These are phyloP conservation scores for Neurospora sp. DNA, from an alignment of 495 filamentous ascomycete genomes.

Conservation along the genomic window DNA sequence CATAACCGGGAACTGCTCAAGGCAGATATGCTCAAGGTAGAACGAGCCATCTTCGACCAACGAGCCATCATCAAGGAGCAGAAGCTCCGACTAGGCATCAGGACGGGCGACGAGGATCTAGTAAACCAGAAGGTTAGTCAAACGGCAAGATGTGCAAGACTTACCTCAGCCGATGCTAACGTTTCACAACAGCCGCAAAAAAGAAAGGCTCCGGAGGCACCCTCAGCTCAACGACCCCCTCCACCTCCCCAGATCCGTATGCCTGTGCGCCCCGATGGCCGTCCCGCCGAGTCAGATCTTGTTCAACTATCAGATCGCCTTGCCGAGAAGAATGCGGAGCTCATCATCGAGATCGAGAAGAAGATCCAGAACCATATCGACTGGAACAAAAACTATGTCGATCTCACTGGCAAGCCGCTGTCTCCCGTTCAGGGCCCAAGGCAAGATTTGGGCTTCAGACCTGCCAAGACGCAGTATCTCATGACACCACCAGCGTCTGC, in stretches of 20 bases:
- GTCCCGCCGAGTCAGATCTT: slow-evolving; percentile 64
- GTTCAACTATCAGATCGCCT: slow-evolving; percentile 62
- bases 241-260: slow-evolving; percentile 48
- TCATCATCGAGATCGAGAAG: slow-evolving; percentile 65
- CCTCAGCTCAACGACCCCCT: slow-evolving; percentile 44
- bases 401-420: slow-evolving; percentile 71
- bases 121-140: slow-evolving; percentile 78
- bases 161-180: slow-evolving; percentile 29
- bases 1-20: slow-evolving; percentile 69
- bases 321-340: slow-evolving; percentile 72
- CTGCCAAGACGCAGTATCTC: slow-evolving; percentile 71
- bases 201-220: slow-evolving; percentile 51
- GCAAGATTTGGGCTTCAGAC: slow-evolving; percentile 50
- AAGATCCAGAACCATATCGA: slow-evolving; percentile 73
- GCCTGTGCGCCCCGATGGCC: slow-evolving; percentile 60
- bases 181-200: slow-evolving; percentile 46
- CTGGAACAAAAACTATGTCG: slow-evolving; percentile 78
- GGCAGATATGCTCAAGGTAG: slow-evolving; percentile 62
- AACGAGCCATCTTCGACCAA: slow-evolving; percentile 69
- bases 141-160: background rate
- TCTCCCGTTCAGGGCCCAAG: slow-evolving; percentile 59
- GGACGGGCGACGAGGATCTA: slow-evolving; percentile 88
- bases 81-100: slow-evolving; percentile 81
- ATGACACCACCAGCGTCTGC: slow-evolving; percentile 80
- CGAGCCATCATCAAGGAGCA: slow-evolving; percentile 70